Conservation (phyloP, 257 asterid species). For the Fraxinus excelsior region DNA sequence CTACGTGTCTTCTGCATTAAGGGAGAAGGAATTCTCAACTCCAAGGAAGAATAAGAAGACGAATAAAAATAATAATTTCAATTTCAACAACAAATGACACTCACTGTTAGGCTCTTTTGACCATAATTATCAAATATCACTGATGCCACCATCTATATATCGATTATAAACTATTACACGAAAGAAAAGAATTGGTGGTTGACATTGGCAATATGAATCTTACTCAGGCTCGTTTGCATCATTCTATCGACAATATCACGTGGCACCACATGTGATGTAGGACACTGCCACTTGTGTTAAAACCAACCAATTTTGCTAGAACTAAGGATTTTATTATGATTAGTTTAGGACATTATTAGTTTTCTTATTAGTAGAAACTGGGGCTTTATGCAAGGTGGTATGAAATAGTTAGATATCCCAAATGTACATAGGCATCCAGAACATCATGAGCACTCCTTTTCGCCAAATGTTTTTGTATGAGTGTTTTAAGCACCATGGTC, state of each 20-base stretch:
- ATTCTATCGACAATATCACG: background rate
- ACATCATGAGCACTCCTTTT: background rate
- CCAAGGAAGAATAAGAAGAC: background rate
- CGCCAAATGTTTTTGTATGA: background rate
- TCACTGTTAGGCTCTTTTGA: too few species aligned
- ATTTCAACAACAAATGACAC: background rate
- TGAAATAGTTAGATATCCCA: too few species aligned
- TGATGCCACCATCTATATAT: background rate
- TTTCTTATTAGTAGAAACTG: background rate
- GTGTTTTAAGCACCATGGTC: background rate
- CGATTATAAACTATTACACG: background rate
- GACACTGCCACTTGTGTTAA: background rate
- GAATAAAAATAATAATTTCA: background rate
- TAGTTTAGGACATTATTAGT: too few species aligned
- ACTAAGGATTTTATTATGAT: background rate
- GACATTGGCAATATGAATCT: background rate
- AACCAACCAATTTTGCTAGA: background rate
- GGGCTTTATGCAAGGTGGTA: background rate
- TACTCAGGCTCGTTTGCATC: background rate
- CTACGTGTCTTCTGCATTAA: background rate
- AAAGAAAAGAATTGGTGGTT: background rate
- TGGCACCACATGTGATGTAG: background rate
- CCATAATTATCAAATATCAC: background rate
- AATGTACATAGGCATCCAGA: background rate
- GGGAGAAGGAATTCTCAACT: background rate